Conservation (phyloP, 2,329 filamentous ascomycete genomes). For the Penicillium hesseltinei region DNA sequence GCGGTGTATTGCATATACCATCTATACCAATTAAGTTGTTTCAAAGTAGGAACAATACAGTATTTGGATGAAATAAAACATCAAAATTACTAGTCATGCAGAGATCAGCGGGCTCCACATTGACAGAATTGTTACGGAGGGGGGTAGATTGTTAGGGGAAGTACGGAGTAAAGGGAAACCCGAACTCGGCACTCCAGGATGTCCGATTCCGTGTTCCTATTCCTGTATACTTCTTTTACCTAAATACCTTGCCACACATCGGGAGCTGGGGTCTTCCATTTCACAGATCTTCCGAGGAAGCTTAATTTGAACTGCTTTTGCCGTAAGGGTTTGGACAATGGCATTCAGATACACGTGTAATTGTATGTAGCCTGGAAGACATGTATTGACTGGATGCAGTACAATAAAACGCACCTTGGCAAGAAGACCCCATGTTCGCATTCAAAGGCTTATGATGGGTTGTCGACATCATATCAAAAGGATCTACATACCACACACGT, state of each 20-base stretch:
- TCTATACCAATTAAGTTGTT: too few species aligned
- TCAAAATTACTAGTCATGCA: too few species aligned
- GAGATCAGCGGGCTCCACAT: too few species aligned
- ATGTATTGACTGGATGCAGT: background rate
- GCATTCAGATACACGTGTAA: background rate
- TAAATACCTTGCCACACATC: background rate
- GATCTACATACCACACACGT: conserved; percentile 26
- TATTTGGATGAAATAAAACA: too few species aligned
- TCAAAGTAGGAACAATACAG: too few species aligned
- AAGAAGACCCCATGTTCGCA: background rate
- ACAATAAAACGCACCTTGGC: background rate
- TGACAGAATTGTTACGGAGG: too few species aligned
- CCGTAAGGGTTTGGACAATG: background rate
- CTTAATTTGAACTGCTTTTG: background rate
- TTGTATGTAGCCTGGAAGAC: background rate
- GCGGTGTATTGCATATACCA: too few species aligned
- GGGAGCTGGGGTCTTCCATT: background rate
- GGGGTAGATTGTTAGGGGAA: background rate
- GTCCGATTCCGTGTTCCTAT: background rate
- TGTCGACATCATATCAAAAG: conserved; percentile 19
- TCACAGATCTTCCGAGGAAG: background rate
- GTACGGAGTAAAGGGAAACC: background rate
- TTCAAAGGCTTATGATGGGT: background rate
- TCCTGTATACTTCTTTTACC: background rate
- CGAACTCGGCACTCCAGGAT: background rate